These are phyloP conservation scores for Ustilago sp. DNA, from an alignment of 1,284 basidiomycete genomes.

Conservation along the genomic window DNA sequence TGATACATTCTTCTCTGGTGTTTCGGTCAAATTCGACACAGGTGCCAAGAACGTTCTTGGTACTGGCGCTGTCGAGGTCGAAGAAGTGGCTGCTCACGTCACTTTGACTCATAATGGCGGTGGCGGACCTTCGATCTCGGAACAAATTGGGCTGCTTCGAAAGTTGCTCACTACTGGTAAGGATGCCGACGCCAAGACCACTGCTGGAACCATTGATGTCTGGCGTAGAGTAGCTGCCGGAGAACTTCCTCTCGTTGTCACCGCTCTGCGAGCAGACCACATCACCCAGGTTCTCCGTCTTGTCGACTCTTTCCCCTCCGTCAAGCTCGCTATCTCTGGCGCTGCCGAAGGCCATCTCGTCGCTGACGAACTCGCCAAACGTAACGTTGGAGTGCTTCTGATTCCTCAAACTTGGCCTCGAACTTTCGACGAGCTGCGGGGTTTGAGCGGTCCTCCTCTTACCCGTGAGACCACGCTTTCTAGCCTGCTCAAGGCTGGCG, in stretches of 20 bases:
- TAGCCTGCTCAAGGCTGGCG: slow-evolving; percentile 76
- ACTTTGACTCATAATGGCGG: slow-evolving; percentile 72
- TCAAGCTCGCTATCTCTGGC: slow-evolving; percentile 76
- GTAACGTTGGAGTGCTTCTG: slow-evolving; percentile 80
- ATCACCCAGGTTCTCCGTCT: slow-evolving; percentile 81
- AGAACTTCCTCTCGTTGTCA: slow-evolving; percentile 77
- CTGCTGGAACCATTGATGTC: slow-evolving; percentile 68
- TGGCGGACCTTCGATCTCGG: slow-evolving; percentile 74
- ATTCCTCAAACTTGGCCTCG: slow-evolving; percentile 76
- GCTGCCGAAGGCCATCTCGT: slow-evolving; percentile 79
- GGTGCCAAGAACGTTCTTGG: slow-evolving; percentile 72
- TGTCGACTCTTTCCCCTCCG: slow-evolving; percentile 78
- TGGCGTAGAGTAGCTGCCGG: slow-evolving; percentile 69
- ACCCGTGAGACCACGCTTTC: slow-evolving; percentile 77
- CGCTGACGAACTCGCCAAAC: slow-evolving; percentile 77
- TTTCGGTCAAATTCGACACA: slow-evolving; percentile 49
- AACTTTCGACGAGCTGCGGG: slow-evolving; percentile 79
- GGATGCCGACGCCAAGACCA: slow-evolving; percentile 72
- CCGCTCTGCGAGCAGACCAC: slow-evolving; percentile 78
- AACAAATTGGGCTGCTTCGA: slow-evolving; percentile 79
- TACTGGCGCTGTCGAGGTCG: slow-evolving; percentile 76
- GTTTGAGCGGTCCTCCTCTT: slow-evolving; percentile 81
- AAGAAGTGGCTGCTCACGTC: slow-evolving; percentile 80
- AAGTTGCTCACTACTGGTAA: slow-evolving; percentile 72
- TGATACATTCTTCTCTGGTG: slow-evolving; percentile 74